A percentile compares a stretch with the other conserved stretches of the same genome.
phyloP scores from a whole-genome alignment of 2,329 filamentous ascomycete species.

The Colletotrichum nymphaeae region DNA sequence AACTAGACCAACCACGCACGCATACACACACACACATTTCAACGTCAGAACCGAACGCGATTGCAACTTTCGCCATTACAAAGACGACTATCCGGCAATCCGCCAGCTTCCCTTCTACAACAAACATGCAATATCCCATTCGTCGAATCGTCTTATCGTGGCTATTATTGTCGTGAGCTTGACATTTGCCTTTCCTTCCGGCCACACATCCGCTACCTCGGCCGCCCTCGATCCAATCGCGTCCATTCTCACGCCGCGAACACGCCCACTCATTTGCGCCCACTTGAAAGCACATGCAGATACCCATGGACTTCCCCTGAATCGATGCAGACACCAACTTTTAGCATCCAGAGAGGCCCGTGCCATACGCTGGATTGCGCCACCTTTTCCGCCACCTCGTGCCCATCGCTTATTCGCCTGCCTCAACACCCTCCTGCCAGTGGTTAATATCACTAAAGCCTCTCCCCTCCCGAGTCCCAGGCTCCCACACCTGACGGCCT shows the following conservation, averaged over 20 bases:
- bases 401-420: constrained; percentile 13
- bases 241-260: neutral
- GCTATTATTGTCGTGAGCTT: neutral
- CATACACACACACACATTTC: neutral
- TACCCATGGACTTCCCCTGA: constrained; percentile 29
- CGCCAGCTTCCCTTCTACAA: neutral
- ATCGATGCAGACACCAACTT: constrained; percentile 23
- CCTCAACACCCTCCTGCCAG: constrained; percentile 19
- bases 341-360: constrained; percentile 17
- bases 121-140: neutral
- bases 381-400: constrained; percentile 3
- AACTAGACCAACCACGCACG: neutral
- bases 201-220: neutral
- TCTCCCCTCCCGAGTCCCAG: neutral
- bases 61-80: neutral
- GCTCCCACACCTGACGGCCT: neutral
- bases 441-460: neutral
- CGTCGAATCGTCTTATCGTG: neutral
- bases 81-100: neutral
- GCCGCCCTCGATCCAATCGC: neutral
- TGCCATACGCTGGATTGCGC: constrained; percentile 3
- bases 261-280: constrained; percentile 22
- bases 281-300: constrained; percentile 28
- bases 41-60: neutral
- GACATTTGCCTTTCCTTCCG: neutral